A percentile compares a stretch with the other conserved stretches of the same genome.
phyloP scores from a whole-genome alignment of 2,329 filamentous ascomycete species.

The Scopulariopsis brevicaulis region DNA sequence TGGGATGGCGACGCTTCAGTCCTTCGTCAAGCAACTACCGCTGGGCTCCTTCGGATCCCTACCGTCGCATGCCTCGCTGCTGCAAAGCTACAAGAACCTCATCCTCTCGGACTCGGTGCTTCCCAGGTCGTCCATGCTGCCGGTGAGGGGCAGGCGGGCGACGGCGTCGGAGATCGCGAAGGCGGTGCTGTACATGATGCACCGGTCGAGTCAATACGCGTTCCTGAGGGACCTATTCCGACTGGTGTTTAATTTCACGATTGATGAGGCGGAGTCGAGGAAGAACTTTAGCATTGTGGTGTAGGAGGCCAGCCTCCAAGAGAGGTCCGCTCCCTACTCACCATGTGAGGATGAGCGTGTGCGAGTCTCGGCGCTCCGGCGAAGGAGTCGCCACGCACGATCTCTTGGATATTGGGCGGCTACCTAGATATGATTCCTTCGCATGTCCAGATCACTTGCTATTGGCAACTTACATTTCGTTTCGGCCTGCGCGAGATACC shows the following conservation, averaged over 20 bases:
- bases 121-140: slow-evolving; percentile 25
- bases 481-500: background rate
- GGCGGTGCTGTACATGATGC: slow-evolving; percentile 65
- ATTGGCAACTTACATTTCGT: background rate
- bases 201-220: slow-evolving; percentile 56
- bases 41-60: slow-evolving; percentile 67
- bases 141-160: slow-evolving; percentile 45
- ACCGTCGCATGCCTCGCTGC: slow-evolving; percentile 56
- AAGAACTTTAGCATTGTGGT: slow-evolving; percentile 53
- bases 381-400: too few relatives aligned
- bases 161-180: slow-evolving; percentile 67
- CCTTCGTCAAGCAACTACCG: slow-evolving; percentile 66
- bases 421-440: background rate
- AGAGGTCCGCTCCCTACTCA: background rate
- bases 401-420: background rate
- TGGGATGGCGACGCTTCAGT: slow-evolving; percentile 47
- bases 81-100: slow-evolving; percentile 71
- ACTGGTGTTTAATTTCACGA: slow-evolving; percentile 72
- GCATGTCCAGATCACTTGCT: background rate
- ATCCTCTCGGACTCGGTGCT: slow-evolving; percentile 60
- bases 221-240: slow-evolving; percentile 77
- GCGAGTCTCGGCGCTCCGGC: too few relatives aligned
- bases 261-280: slow-evolving; percentile 63
- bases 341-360: too few relatives aligned
- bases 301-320: slow-evolving; percentile 13